Evolutionary conservation across 2,329 filamentous ascomycete species (phyloP).

Genomic region (Trichoderma semiorbis): DNA sequence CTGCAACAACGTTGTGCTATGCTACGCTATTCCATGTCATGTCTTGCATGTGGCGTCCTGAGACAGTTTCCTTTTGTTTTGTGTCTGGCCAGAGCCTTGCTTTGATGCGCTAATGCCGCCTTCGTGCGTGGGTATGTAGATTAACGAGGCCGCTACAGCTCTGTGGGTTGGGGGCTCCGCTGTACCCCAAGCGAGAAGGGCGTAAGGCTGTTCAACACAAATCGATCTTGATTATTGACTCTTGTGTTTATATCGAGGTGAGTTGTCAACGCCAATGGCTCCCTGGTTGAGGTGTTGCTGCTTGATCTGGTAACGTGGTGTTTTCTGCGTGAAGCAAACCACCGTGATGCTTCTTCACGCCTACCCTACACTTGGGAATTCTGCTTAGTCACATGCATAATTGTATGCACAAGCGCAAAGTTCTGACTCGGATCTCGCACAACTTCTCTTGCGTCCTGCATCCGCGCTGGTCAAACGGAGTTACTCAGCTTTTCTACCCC

Average conservation of each 20-base stretch:
- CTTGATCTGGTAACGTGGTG: background rate
- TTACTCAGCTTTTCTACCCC: background rate
- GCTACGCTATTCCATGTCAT: background rate
- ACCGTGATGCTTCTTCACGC: background rate
- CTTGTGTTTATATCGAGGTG: background rate
- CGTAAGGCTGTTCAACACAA: background rate
- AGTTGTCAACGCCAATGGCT: background rate
- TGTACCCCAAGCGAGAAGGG: background rate
- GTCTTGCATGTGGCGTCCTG: slow-evolving; percentile 9
- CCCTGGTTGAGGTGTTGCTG: background rate
- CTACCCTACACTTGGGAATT: background rate
- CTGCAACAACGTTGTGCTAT: background rate
- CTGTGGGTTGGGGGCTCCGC: background rate
- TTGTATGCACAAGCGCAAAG: background rate
- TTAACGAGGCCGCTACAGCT: background rate
- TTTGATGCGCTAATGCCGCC: slow-evolving; percentile 1
- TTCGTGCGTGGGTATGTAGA: background rate
- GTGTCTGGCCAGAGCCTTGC: background rate
- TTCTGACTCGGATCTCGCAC: background rate
- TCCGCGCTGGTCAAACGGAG: background rate
- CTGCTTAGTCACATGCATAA: slow-evolving; percentile 5
- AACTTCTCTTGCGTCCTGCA: background rate
- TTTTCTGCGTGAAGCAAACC: background rate
- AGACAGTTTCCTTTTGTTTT: background rate
- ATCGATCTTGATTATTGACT: background rate